Evolutionary conservation across 345 rosid species (phyloP).

Genomic region (Citrus mangshanensis): DNA sequence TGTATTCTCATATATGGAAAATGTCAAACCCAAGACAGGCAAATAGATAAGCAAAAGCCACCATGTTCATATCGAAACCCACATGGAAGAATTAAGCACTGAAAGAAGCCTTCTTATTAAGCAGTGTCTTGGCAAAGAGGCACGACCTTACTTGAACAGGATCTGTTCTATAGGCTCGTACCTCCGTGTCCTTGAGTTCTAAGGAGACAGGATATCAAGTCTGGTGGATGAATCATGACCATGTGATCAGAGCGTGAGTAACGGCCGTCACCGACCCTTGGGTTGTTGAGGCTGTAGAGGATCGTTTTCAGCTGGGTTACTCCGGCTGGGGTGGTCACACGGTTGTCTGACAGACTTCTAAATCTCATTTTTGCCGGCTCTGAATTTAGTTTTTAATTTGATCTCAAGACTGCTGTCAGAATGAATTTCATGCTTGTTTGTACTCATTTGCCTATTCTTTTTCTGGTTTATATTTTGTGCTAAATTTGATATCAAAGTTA

Average conservation of each 20-base stretch:
- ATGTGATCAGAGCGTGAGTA: too few species aligned
- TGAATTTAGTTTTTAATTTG: too few species aligned
- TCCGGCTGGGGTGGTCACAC: neutral
- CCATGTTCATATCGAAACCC: neutral
- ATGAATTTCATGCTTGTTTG: too few species aligned
- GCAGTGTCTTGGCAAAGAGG: fast-evolving
- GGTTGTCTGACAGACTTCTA: neutral
- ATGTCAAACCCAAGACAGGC: neutral
- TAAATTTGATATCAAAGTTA: conserved; percentile 2
- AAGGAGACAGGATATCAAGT: neutral
- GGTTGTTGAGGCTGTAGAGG: neutral
- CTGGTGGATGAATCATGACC: neutral
- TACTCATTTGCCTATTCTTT: neutral
- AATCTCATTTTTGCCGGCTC: too few species aligned
- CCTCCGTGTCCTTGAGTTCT: neutral
- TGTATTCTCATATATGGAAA: neutral
- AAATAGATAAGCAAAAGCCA: neutral
- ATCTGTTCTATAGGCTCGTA: neutral
- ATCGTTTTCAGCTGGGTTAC: neutral
- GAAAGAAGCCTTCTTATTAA: neutral
- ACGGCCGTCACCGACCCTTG: too few species aligned
- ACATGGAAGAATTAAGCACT: neutral
- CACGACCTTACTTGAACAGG: neutral
- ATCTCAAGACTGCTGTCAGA: too few species aligned
- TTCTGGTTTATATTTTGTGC: neutral